These are phyloP conservation scores for Tetrahymena malaccensis DNA, from an alignment of 73 alveolate species.

Conservation along the genomic window DNA sequence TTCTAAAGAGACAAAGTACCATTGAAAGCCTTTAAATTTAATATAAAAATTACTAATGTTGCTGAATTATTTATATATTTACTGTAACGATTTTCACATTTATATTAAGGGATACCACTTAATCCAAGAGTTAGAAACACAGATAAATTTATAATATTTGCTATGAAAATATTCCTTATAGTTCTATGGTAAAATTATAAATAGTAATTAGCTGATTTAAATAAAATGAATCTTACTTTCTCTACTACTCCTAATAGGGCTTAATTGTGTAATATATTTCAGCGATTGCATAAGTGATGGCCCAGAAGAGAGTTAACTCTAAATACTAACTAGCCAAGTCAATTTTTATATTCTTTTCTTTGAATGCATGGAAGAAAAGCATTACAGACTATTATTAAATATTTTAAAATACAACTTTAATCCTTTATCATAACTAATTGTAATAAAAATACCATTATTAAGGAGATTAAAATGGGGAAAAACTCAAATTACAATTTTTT, in stretches of 20 bases:
- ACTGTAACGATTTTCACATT: background rate
- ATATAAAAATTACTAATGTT: background rate
- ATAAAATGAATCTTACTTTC: background rate
- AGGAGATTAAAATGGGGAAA: background rate
- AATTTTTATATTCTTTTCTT: background rate
- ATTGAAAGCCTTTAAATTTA: background rate
- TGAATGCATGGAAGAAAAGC: background rate
- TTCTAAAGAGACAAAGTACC: background rate
- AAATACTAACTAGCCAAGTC: background rate
- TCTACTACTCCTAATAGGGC: background rate
- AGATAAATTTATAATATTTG: background rate
- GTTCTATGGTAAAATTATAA: background rate
- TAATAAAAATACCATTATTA: background rate
- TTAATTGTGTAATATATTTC: background rate
- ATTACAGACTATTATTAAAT: background rate
- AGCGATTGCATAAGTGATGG: background rate
- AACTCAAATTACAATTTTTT: background rate
- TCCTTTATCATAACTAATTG: background rate
- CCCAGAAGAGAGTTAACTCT: background rate
- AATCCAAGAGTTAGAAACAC: background rate
- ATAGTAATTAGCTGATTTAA: background rate
- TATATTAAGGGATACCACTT: background rate
- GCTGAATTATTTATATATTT: background rate
- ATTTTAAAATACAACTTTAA: background rate
- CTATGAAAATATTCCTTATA: background rate